Evolutionary conservation across 2,329 filamentous ascomycete species (phyloP), one percentile per base, ranked within the genome.

Genomic region (Pseudocercospora fuligena): DNA sequence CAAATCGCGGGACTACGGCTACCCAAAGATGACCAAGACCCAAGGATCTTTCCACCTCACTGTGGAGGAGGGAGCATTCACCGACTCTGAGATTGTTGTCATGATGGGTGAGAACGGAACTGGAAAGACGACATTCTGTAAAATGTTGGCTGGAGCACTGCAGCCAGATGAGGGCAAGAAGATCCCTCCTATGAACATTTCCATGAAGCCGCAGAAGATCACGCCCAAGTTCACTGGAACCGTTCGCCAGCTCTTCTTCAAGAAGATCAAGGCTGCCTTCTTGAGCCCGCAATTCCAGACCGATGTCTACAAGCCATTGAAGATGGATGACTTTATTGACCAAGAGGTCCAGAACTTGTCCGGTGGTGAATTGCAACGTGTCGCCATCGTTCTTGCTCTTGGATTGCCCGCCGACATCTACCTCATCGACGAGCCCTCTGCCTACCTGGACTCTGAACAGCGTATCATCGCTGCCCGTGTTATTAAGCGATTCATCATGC

Each of bases 91-190:
- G 79, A 99, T 99, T 74, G 89, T 99, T 65, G 95, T 99, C 81
- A 97, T 99, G 93, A 98, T 99, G 95, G 95, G 95, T 73, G 94
- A 98, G 85, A 99, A 99, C 82, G 95, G 95, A 82, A 99, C 96
- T 40, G 96, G 96, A 80, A 97, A 99, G 87, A 99, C 95, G 1
- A 99, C 95, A 5, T 99, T 99, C 87, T 98, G 94, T 86, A 93
- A 91, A 78, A 91, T 99, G 83, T 86, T 99, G 72, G 95, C 95
- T 65, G 96, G 96, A 78, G 92, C 92, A 46, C 87, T 97, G 74
- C 94, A 97, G 83, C 95, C 96, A 8, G 96, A 99, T 75, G 89
- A 87, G 74, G 89, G 85, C 71, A 85, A 88, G 75, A 88, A 88
- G 75, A 87, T 99, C 16, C 95, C 95, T 16, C 89, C 92, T 73